These are phyloP conservation scores for Wickerhamomyces sp. DNA, from an alignment of 1,139 yeast species.

Conservation along the genomic window DNA sequence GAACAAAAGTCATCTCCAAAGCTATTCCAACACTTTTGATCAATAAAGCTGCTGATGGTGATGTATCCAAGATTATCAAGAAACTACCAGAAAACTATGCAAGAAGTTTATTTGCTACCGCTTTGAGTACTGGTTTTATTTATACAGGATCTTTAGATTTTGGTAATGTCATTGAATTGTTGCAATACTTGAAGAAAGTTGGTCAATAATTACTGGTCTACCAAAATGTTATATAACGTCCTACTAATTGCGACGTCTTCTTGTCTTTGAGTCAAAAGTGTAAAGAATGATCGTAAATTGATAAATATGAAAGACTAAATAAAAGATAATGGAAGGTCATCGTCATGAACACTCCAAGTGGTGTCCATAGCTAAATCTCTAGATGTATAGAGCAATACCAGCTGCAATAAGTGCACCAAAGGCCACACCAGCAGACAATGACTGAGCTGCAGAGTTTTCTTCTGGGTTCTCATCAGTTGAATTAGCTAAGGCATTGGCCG, in stretches of 20 bases:
- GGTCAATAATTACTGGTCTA: no score
- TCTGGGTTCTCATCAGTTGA: constrained; percentile 1
- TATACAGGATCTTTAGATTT: constrained; percentile 75
- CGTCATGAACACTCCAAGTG: no score
- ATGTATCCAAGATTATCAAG: constrained; percentile 52
- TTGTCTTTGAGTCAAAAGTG: neutral
- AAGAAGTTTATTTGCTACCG: constrained; percentile 87
- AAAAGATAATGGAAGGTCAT: no score
- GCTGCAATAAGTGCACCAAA: constrained; percentile 4
- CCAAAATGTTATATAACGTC: no score
- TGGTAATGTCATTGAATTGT: constrained; percentile 74
- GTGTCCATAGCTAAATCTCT: no score
- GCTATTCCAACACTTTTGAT: constrained; percentile 77
- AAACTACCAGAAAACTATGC: constrained; percentile 88
- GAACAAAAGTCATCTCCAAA: constrained; percentile 68
- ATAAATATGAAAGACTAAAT: no score
- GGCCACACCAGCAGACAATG: constrained; percentile 1
- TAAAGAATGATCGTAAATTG: no score
- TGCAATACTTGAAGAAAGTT: constrained; percentile 28
- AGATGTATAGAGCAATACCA: constrained; percentile 5
- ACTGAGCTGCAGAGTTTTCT: constrained; percentile 1
- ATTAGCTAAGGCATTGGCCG: constrained; percentile 30
- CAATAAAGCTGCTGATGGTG: constrained; percentile 69
- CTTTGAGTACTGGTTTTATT: constrained; percentile 83
- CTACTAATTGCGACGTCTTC: neutral